A percentile compares a stretch with the other conserved stretches of the same genome.
Evolutionary conservation across 1,139 yeast species (phyloP).

Genomic region (Eremothecium sinecaudum): DNA sequence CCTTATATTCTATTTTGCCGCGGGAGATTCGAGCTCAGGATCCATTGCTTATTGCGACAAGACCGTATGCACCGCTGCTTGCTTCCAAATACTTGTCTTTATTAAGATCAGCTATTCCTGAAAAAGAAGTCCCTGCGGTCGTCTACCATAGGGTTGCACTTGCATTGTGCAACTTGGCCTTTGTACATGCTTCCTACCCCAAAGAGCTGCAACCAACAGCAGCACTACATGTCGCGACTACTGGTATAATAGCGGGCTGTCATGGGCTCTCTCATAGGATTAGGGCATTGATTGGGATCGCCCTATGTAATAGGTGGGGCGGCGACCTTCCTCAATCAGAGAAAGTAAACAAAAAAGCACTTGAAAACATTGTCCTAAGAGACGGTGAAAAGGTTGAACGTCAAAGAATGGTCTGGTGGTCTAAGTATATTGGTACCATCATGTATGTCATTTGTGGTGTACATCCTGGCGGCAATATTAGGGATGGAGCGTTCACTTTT

Average conservation of each 20-base stretch:
- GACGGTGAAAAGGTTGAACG: constrained; percentile 39
- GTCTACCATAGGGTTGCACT: constrained; percentile 50
- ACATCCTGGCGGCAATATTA: constrained; percentile 63
- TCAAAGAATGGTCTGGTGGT: constrained; percentile 50
- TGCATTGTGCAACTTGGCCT: constrained; percentile 59
- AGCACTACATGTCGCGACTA: constrained; percentile 55
- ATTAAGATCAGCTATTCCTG: constrained; percentile 45
- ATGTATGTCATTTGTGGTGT: constrained; percentile 68
- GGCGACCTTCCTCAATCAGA: constrained; percentile 55
- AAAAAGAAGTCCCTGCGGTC: constrained; percentile 42
- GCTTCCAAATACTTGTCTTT: constrained; percentile 44
- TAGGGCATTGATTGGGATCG: constrained; percentile 56
- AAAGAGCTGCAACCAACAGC: constrained; percentile 64
- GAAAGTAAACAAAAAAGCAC: constrained; percentile 35
- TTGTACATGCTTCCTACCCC: constrained; percentile 62
- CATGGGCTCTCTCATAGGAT: constrained; percentile 61
- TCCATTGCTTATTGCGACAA: constrained; percentile 53
- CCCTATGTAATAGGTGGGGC: constrained; percentile 67
- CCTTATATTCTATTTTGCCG: constrained; percentile 49
- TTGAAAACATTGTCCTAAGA: constrained; percentile 39
- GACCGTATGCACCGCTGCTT: constrained; percentile 54
- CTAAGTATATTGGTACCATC: constrained; percentile 53
- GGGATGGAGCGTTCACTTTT: constrained; percentile 44
- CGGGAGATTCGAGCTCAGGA: constrained; percentile 47
- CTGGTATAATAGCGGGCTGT: constrained; percentile 59